Evolutionary conservation across 2,329 filamentous ascomycete genomes (phyloP).

Genomic region (Penicillium sp.): DNA sequence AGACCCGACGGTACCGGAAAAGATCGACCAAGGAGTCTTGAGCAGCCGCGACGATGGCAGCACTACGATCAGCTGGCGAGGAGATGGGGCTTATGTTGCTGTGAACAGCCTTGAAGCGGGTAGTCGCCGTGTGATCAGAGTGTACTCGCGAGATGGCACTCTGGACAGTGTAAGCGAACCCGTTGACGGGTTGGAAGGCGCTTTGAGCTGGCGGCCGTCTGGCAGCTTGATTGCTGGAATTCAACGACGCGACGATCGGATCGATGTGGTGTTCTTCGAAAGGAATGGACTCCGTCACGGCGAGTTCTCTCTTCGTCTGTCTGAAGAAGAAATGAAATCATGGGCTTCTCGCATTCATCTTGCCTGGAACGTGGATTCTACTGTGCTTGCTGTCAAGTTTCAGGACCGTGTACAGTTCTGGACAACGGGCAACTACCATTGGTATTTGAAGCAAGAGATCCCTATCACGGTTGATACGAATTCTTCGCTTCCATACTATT

Average conservation of each 20-base stretch:
- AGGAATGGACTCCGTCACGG: conserved; percentile 96
- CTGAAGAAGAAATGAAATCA: conserved; percentile 55
- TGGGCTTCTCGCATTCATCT: conserved; percentile 62
- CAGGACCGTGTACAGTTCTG: conserved; percentile 79
- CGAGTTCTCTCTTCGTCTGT: conserved; percentile 75
- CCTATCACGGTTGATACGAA: conserved; percentile 37
- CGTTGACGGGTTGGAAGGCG: conserved; percentile 82
- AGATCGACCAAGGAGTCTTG: conserved; percentile 76
- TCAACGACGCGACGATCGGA: conserved; percentile 65
- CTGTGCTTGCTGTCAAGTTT: conserved; percentile 78
- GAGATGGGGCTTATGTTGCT: conserved; percentile 87
- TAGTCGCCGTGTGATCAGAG: conserved; percentile 73
- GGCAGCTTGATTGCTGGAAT: conserved; percentile 89
- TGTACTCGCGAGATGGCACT: conserved; percentile 85
- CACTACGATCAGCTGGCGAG: conserved; percentile 83
- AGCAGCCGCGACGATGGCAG: conserved; percentile 70
- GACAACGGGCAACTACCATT: conserved; percentile 97
- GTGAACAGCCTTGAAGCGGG: conserved; percentile 73
- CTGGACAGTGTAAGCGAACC: conserved; percentile 94
- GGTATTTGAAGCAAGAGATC: conserved; percentile 94
- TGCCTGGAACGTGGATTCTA: conserved; percentile 89
- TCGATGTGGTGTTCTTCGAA: conserved; percentile 92
- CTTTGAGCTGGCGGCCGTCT: conserved; percentile 84
- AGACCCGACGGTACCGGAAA: conserved; percentile 92
- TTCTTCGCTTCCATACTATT: conserved; percentile 25